These are phyloP conservation scores for Penicillium nordicum DNA, from an alignment of 2,329 filamentous ascomycete species.

Conservation along the genomic window DNA sequence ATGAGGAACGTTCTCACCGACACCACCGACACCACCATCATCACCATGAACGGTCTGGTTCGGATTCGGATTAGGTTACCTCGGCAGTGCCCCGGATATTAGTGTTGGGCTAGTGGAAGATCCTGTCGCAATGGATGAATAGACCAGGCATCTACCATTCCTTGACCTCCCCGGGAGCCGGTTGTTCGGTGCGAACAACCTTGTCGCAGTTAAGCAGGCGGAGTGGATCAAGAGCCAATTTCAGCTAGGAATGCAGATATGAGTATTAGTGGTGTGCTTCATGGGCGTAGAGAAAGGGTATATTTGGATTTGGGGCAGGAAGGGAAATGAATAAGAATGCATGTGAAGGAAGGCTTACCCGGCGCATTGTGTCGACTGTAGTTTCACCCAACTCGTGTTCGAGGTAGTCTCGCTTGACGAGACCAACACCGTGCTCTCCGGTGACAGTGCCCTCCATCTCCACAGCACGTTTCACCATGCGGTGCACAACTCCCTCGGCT, in stretches of 20 bases:
- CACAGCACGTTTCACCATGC: slow-evolving; percentile 67
- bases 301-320: not conserved
- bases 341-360: slow-evolving; percentile 42
- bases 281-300: slow-evolving; percentile 1
- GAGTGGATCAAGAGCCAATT: slow-evolving; percentile 64
- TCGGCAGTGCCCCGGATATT: not conserved
- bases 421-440: slow-evolving; percentile 67
- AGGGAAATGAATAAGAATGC: not conserved
- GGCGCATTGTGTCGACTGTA: slow-evolving; percentile 64
- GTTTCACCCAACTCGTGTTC: slow-evolving; percentile 59
- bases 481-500: slow-evolving; percentile 60
- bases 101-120: not conserved
- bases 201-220: slow-evolving; percentile 64
- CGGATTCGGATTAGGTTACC: slow-evolving; percentile 11
- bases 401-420: slow-evolving; percentile 66
- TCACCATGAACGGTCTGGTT: slow-evolving; percentile 20
- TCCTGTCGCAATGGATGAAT: not conserved
- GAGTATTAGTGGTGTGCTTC: slow-evolving; percentile 16
- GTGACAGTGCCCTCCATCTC: slow-evolving; percentile 70
- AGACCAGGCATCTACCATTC: slow-evolving; percentile 38
- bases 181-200: slow-evolving; percentile 55
- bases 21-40: slow-evolving; percentile 13
- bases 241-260: slow-evolving; percentile 45
- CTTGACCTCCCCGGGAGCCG: slow-evolving; percentile 49
- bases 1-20: slow-evolving; percentile 16